A percentile compares a stretch with the other conserved stretches of the same genome.
phyloP scores from a whole-genome alignment of 441 rosid species.

The Arabidopsis lyrata region DNA sequence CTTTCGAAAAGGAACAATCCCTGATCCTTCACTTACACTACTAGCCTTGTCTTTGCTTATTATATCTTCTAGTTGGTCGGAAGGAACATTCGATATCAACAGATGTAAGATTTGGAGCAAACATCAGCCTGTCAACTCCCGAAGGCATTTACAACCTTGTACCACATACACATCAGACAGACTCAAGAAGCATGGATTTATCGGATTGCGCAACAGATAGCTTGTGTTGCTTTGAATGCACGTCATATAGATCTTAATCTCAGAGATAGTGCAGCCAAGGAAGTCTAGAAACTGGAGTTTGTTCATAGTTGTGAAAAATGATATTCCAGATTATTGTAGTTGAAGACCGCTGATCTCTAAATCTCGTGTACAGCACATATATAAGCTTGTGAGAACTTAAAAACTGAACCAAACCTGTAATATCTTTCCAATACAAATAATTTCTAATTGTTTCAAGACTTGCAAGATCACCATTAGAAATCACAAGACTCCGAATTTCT shows the following conservation, averaged over 20 bases:
- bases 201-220: too few species aligned
- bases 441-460: too few species aligned
- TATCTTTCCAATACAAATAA: too few species aligned
- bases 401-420: background rate
- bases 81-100: background rate
- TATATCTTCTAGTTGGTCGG: background rate
- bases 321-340: background rate
- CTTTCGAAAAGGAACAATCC: slow-evolving; percentile 31
- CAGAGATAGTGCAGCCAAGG: background rate
- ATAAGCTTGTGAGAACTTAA: slow-evolving; percentile 10
- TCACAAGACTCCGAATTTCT: too few species aligned
- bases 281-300: too few species aligned
- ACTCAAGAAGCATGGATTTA: background rate
- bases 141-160: fast-evolving
- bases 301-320: background rate
- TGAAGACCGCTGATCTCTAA: background rate
- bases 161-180: fast-evolving
- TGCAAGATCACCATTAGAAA: too few species aligned
- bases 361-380: slow-evolving; percentile 9
- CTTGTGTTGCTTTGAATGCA: too few species aligned
- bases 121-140: slow-evolving; percentile 32
- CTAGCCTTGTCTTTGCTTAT: slow-evolving; percentile 12
- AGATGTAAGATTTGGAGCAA: slow-evolving; percentile 8
- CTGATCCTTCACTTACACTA: background rate
- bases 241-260: background rate